Evolutionary conservation across 2,329 filamentous ascomycete genomes (phyloP), one percentile per base, ranked within the genome.

Genomic region (Fusarium newnesense): DNA sequence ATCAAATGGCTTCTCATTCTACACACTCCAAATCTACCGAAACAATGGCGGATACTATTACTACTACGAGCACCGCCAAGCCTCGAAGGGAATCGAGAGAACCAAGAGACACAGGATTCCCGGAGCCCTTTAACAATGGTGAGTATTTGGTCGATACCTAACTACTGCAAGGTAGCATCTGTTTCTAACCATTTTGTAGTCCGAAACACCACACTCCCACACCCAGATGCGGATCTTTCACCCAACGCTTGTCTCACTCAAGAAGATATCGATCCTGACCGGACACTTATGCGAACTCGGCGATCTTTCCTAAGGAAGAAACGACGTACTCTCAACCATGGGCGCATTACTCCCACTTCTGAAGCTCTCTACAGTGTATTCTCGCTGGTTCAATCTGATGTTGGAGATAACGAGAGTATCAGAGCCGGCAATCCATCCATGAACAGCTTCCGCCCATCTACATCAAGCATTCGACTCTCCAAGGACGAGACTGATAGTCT

Each of bases 151-250:
- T 26, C n/a, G 32, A 26, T 39, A 26, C 39, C 30, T 9, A 24
- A 28, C 9, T 21, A 26, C 9, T 21, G 28, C 32, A 19, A 44
- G 19, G 18, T 32, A n/a, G 12, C 24, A 11, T 9, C 18, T 13
- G 43, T 18, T 60, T 40, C 69, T 75, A 58, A 77, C 56, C 16
- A 26, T 30, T 19, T 36, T 26, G 6, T 67, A 87, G 86, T 80
- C 50, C 84, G 86, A 69, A 92, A 90, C 75, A 92, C 90, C 19
- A 90, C 89, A 5, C 83, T 89, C 21, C 88, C 87, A 26, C 89
- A 92, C 68, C 90, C 90, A 28, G 89, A 90, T 24, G 90, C 90
- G 65, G 85, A 90, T 73, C 84, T 88, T 11, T 87, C 85, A 19
- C 85, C 86, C 54, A 85, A 88, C 69, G 90, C 89, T 49, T 86